phyloP scores from a whole-genome alignment of 1,284 basidiomycete genomes.

The Heterobasidion occidentale region DNA sequence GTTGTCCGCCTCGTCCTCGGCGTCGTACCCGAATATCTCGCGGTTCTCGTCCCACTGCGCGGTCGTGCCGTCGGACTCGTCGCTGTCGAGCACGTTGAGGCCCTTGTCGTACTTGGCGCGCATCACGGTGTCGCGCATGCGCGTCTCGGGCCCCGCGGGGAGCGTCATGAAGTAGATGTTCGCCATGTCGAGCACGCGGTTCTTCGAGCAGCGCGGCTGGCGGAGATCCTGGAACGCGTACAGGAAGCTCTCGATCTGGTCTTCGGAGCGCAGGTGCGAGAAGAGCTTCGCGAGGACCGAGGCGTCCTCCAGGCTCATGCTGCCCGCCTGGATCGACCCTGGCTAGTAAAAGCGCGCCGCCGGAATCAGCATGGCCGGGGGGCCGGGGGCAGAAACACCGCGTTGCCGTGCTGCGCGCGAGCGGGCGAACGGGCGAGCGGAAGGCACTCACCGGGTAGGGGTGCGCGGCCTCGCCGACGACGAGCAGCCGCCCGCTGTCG shows the following conservation, averaged over 20 bases:
- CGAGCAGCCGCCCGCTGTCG: slow-evolving; percentile 28
- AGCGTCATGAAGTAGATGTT: slow-evolving; percentile 31
- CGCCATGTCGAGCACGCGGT: slow-evolving; percentile 26
- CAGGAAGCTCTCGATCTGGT: slow-evolving; percentile 44
- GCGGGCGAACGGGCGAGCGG: not conserved
- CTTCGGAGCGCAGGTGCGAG: slow-evolving; percentile 37
- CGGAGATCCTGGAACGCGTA: slow-evolving; percentile 45
- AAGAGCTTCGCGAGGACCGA: slow-evolving; percentile 51
- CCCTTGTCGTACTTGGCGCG: slow-evolving; percentile 30
- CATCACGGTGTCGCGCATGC: slow-evolving; percentile 34
- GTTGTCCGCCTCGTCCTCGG: slow-evolving; percentile 27
- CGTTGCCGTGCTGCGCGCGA: not conserved
- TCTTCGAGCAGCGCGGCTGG: slow-evolving; percentile 30
- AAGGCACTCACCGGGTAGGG: slow-evolving; percentile 5
- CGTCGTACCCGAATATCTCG: slow-evolving; percentile 24
- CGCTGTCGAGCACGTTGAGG: slow-evolving; percentile 22
- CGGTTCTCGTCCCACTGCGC: slow-evolving; percentile 22
- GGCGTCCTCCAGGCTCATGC: slow-evolving; percentile 48
- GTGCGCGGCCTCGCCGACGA: slow-evolving; percentile 35
- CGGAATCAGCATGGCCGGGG: not conserved
- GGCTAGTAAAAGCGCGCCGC: slow-evolving; percentile 25
- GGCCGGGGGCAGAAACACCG: not conserved
- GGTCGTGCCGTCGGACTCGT: slow-evolving; percentile 15
- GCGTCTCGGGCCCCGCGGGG: slow-evolving; percentile 29
- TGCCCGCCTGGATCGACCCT: slow-evolving; percentile 41